Evolutionary conservation across 2,329 filamentous ascomycete species (phyloP), one percentile per base, ranked within the genome.

Genomic region (Colletotrichum falcatum): DNA sequence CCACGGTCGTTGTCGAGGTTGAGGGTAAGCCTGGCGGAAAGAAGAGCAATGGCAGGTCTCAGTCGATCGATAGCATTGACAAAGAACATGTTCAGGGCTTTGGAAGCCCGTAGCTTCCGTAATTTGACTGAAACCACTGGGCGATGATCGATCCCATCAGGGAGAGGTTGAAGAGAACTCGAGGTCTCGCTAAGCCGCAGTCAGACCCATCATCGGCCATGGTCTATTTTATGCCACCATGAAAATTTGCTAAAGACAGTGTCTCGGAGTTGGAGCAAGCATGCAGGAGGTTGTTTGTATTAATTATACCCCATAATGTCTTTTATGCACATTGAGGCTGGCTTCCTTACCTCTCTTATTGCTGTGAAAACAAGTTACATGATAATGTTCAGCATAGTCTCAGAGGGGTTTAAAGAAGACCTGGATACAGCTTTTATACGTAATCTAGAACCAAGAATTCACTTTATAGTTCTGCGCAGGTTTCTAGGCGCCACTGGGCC

Each of bases 1-100:
- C 82, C 9, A 82, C 76, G 2, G 81, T 85, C 1, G 79, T 82
- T 5, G 79, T 84, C 0, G 83, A 85, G 73, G 74, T 60, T 55
- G 54, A 71, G 1, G 39, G 39, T 11, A 37, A 56, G 0, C 23
- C 56, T 1, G 26, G 9, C 14, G 46, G 23, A 3, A 59, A 63
- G 53, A 62, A 54, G n/a, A 23, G 18, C 7, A 35, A 33, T 16
- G 53, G 51, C 6, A 46, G 68, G 44, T 39, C 68, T 5, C 58
- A 35, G 7, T 71, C 68, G 2, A 54, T 68, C 5, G 68, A 68
- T n/a, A 68, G 58, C 16, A 54, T 71, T 3, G 58, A 63, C 16
- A 68, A 68, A 30, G 58, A 68, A 42, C 53, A 51, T 28, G 58
- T 64, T 26, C 64, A 71, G 65, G 68, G 68, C 37, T 53, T 68